Conservation (phyloP, 192 early-diverging fungal genomes). For the Dispira simplex region DNA sequence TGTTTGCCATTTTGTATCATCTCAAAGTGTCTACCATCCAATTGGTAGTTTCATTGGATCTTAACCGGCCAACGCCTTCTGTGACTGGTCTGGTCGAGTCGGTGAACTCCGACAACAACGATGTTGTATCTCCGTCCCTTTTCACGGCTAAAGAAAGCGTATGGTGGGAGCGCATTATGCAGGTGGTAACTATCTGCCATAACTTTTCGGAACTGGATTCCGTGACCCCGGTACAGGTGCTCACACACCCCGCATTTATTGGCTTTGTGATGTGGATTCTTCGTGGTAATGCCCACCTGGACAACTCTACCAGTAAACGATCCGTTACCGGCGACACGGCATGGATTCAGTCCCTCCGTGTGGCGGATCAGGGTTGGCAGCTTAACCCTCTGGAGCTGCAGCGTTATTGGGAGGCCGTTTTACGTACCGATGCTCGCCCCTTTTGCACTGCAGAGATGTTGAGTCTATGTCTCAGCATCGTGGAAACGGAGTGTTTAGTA, state of each 20-base stretch:
- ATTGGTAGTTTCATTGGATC: neutral
- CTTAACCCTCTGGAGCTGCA: neutral
- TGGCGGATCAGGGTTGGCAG: too few relatives aligned
- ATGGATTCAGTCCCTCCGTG: too few relatives aligned
- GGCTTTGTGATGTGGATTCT: neutral
- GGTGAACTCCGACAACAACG: too few relatives aligned
- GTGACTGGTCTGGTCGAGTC: neutral
- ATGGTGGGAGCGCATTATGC: neutral
- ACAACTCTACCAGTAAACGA: neutral
- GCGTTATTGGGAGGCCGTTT: neutral
- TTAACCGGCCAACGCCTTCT: neutral
- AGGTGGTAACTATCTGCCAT: neutral
- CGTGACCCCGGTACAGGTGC: neutral
- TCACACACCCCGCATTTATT: neutral
- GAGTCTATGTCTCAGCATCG: neutral
- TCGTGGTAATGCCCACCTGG: neutral
- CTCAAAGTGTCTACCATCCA: neutral
- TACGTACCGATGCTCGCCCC: neutral
- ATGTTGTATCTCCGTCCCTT: neutral
- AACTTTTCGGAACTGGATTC: conserved; percentile 7
- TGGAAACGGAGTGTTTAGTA: neutral
- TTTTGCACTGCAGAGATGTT: neutral
- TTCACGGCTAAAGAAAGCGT: neutral
- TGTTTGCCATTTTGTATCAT: neutral
- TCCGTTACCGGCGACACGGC: too few relatives aligned